Evolutionary conservation across 176 grass and related monocot species (phyloP).

Genomic region (Melocanna baccifera): DNA sequence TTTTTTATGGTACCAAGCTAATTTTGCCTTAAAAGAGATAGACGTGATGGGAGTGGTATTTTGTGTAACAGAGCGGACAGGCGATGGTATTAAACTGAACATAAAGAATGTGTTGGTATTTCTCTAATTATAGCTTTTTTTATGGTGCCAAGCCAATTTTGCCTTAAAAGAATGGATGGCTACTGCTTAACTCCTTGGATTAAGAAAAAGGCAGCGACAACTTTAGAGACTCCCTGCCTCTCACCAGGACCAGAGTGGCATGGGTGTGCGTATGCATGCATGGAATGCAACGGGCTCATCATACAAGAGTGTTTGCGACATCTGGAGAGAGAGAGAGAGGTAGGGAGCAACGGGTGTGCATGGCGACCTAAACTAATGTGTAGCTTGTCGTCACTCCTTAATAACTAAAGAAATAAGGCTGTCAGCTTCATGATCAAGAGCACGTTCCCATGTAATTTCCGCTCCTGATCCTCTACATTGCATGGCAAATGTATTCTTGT

Average conservation of each 20-base stretch:
- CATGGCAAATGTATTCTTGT: not conserved
- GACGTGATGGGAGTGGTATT: too few relatives aligned
- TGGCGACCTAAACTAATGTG: constrained; percentile 26
- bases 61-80: too few relatives aligned
- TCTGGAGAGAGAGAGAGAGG: not conserved
- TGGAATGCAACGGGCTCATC: not conserved
- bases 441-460: constrained; percentile 25
- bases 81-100: too few relatives aligned
- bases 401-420: constrained; percentile 23
- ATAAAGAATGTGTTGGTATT: too few relatives aligned
- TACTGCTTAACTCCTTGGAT: constrained; percentile 7
- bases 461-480: not conserved
- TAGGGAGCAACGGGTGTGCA: not conserved
- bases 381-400: constrained; percentile 19
- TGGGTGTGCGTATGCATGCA: not conserved
- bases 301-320: not conserved
- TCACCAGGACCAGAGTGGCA: not conserved
- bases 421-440: constrained; percentile 32
- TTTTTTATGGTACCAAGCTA: too few relatives aligned
- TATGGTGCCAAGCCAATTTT: too few relatives aligned
- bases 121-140: too few relatives aligned
- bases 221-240: not conserved
- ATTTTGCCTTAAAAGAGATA: constrained; percentile 2
- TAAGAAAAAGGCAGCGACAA: constrained; percentile 3
- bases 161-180: constrained; percentile 9